Percentiles rank a stretch among this genome's conserved stretches.
phyloP scores from a whole-genome alignment of 805 yeast genomes.

The Barnettozyma populi region DNA sequence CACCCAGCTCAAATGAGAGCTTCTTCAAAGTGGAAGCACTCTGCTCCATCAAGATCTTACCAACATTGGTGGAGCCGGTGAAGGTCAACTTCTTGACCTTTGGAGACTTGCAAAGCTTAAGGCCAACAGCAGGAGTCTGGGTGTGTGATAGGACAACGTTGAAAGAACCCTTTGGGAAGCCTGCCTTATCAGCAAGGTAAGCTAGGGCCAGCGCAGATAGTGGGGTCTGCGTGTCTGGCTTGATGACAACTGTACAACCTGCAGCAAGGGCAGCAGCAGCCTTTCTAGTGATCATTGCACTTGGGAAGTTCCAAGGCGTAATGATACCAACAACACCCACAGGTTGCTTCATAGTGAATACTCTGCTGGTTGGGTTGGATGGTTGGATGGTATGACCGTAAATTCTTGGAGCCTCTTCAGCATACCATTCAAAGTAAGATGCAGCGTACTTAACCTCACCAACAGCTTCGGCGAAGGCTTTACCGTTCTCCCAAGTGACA shows the following conservation, averaged over 20 bases:
- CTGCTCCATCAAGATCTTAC: slow-evolving; percentile 54
- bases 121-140: slow-evolving; percentile 48
- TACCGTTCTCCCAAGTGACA: slow-evolving; percentile 58
- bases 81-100: slow-evolving; percentile 52
- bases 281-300: slow-evolving; percentile 62
- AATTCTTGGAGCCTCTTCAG: slow-evolving; percentile 56
- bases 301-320: slow-evolving; percentile 66
- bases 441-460: slow-evolving; percentile 59
- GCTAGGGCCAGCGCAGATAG: slow-evolving; percentile 54
- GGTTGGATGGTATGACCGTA: slow-evolving; percentile 58
- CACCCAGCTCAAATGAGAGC: slow-evolving; percentile 59
- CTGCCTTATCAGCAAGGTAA: slow-evolving; percentile 50
- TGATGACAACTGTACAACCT: slow-evolving; percentile 56
- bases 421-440: slow-evolving; percentile 83
- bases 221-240: slow-evolving; percentile 61
- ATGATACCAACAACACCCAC: slow-evolving; percentile 60
- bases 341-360: slow-evolving; percentile 51
- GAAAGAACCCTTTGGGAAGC: slow-evolving; percentile 53
- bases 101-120: slow-evolving; percentile 42
- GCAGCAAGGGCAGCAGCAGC: slow-evolving; percentile 63
- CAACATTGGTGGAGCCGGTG: slow-evolving; percentile 62
- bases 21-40: slow-evolving; percentile 54
- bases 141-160: slow-evolving; percentile 47
- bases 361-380: slow-evolving; percentile 43
- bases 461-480: slow-evolving; percentile 45